Conservation (phyloP, 1,139 yeast genomes). For the Starmera stellimalicola region DNA sequence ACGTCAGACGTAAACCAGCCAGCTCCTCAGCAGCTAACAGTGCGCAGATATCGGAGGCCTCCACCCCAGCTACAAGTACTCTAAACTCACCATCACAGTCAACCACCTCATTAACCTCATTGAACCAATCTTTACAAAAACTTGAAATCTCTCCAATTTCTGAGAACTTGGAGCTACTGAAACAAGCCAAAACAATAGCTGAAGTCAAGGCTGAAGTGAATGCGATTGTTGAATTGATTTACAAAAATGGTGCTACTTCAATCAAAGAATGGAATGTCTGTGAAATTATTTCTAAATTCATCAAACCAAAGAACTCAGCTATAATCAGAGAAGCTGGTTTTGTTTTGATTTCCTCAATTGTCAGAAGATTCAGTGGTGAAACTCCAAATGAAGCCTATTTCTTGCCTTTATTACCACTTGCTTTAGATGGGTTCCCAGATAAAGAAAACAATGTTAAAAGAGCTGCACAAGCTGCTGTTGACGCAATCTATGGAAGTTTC, state of each 20-base stretch:
- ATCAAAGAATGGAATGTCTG: conserved; percentile 58
- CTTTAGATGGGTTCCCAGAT: conserved; percentile 64
- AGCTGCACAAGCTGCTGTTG: conserved; percentile 67
- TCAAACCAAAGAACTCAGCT: conserved; percentile 66
- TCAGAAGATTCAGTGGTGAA: conserved; percentile 54
- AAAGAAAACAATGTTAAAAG: conserved; percentile 81
- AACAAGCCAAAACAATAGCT: conserved; percentile 46
- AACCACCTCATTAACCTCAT: conserved; percentile 62
- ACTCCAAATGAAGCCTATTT: conserved; percentile 72
- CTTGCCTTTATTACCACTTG: conserved; percentile 44
- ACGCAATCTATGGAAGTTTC: conserved; percentile 56
- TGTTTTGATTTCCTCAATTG: conserved; percentile 58
- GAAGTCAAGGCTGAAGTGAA: conserved; percentile 60
- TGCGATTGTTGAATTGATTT: conserved; percentile 40
- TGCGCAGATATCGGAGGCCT: conserved; percentile 11
- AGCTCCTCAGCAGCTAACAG: neutral
- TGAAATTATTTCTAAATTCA: conserved; percentile 53
- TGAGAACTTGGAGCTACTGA: conserved; percentile 45
- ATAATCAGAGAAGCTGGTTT: conserved; percentile 70
- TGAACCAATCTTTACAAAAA: conserved; percentile 51
- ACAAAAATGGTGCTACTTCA: conserved; percentile 36
- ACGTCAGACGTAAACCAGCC: conserved; percentile 7
- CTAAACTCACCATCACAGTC: conserved; percentile 20
- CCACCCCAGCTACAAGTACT: conserved; percentile 19
- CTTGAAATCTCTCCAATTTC: conserved; percentile 63